Evolutionary conservation across 495 filamentous ascomycete genomes (phyloP).

Genomic region (Friedmanniomyces endolithicus): DNA sequence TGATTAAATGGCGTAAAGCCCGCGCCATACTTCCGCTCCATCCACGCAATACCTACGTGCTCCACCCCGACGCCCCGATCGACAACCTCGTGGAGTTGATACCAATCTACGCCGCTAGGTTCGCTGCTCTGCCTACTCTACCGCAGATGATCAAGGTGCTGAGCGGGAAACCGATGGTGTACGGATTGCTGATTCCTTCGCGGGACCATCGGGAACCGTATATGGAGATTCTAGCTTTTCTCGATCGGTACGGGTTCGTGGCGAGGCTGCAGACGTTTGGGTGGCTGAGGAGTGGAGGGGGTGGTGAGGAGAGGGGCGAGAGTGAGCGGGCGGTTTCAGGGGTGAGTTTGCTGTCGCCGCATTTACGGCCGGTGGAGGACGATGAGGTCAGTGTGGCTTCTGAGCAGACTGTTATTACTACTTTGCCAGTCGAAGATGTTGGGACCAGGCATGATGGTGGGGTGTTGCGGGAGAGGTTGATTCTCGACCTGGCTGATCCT

Average conservation of each 20-base stretch:
- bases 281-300: constrained; percentile 43
- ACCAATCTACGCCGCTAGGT: constrained; percentile 57
- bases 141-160: constrained; percentile 74
- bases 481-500: constrained; percentile 11
- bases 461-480: neutral
- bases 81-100: constrained; percentile 57
- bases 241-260: constrained; percentile 84
- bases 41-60: constrained; percentile 79
- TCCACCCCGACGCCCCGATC: constrained; percentile 82
- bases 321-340: constrained; percentile 1
- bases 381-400: constrained; percentile 13
- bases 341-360: constrained; percentile 14
- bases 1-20: constrained; percentile 89
- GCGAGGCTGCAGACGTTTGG: constrained; percentile 82
- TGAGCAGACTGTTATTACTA: constrained; percentile 8
- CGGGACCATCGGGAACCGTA: constrained; percentile 80
- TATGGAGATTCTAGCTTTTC: constrained; percentile 81
- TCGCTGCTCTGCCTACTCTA: constrained; percentile 68
- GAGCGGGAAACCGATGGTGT: constrained; percentile 63
- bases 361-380: constrained; percentile 10
- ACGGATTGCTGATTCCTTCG: constrained; percentile 68
- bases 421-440: constrained; percentile 3
- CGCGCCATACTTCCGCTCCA: constrained; percentile 86
- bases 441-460: neutral
- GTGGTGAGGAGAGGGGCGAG: neutral